These are phyloP conservation scores for Trapa incisa DNA, from an alignment of 345 rosid genomes.

Conservation along the genomic window DNA sequence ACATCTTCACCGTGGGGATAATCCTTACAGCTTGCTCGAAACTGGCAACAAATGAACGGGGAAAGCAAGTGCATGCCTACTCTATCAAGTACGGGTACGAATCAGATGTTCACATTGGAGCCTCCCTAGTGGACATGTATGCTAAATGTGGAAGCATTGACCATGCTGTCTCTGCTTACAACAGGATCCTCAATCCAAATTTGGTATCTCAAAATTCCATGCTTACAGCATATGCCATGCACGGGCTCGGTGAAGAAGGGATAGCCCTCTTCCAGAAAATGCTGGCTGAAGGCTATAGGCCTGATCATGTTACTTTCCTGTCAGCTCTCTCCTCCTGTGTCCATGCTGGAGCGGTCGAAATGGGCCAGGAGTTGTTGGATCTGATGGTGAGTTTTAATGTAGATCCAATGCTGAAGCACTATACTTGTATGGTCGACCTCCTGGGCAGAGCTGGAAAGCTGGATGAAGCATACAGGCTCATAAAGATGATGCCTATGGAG, in stretches of 20 bases:
- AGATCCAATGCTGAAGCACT: conserved; percentile 32
- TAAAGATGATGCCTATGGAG: conserved; percentile 25
- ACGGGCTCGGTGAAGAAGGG: conserved; percentile 43
- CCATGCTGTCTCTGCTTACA: conserved; percentile 20
- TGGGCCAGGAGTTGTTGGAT: conserved; percentile 24
- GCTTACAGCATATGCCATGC: conserved; percentile 42
- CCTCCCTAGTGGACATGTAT: conserved; percentile 46
- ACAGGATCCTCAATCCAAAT: conserved; percentile 23
- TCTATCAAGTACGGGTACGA: conserved; percentile 25
- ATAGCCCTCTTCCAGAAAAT: conserved; percentile 30
- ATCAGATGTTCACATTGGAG: conserved; percentile 29
- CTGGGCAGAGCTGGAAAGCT: conserved; percentile 37
- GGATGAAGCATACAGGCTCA: conserved; percentile 29
- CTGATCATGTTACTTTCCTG: conserved; percentile 47
- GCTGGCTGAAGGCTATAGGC: conserved; percentile 24
- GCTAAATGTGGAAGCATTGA: conserved; percentile 41
- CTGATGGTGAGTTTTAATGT: conserved; percentile 28
- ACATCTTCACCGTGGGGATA: conserved; percentile 34
- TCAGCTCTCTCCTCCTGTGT: conserved; percentile 42
- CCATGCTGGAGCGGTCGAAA: conserved; percentile 31
- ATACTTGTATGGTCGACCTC: conserved; percentile 49
- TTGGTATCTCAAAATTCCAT: conserved; percentile 40
- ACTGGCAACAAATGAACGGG: conserved; percentile 28
- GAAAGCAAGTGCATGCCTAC: conserved; percentile 39
- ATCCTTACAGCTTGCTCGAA: conserved; percentile 42